These are phyloP conservation scores for Physcomitrellopsis africana DNA, from an alignment of 225 moss, liverwort and hornwort species.

Conservation along the genomic window DNA sequence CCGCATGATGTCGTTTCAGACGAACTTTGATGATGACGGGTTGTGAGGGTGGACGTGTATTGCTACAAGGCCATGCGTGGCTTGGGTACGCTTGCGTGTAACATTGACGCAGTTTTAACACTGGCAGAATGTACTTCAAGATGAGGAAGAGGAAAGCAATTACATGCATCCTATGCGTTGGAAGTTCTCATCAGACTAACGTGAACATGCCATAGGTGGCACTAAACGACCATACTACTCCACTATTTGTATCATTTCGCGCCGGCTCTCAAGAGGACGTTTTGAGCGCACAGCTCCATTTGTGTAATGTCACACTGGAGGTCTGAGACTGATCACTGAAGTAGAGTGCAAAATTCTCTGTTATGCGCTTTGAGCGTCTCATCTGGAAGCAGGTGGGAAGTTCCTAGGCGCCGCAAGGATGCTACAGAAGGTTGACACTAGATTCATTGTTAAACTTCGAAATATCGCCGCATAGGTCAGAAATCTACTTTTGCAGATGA, in stretches of 20 bases:
- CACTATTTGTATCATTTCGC: conserved; percentile 35
- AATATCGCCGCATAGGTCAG: no score
- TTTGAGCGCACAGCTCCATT: conserved; percentile 21
- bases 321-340: conserved; percentile 9
- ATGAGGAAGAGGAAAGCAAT: conserved; percentile 15
- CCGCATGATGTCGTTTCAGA: no score
- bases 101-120: conserved; percentile 28
- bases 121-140: conserved; percentile 33
- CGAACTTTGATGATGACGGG: conserved; percentile 65
- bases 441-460: no score
- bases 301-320: not conserved
- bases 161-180: conserved; percentile 25
- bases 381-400: no score
- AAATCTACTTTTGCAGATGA: no score
- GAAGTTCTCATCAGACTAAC: conserved; percentile 28
- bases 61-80: conserved; percentile 57
- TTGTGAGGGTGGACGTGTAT: conserved; percentile 92
- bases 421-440: no score
- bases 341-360: no score
- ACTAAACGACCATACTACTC: conserved; percentile 33
- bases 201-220: conserved; percentile 29
- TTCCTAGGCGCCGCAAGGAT: no score
- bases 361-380: no score
- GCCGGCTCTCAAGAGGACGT: conserved; percentile 13
- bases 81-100: conserved; percentile 33